Evolutionary conservation across 2,329 filamentous ascomycete species (phyloP), one percentile per base, ranked within the genome.

Genomic region (Paecilomyces variotii): DNA sequence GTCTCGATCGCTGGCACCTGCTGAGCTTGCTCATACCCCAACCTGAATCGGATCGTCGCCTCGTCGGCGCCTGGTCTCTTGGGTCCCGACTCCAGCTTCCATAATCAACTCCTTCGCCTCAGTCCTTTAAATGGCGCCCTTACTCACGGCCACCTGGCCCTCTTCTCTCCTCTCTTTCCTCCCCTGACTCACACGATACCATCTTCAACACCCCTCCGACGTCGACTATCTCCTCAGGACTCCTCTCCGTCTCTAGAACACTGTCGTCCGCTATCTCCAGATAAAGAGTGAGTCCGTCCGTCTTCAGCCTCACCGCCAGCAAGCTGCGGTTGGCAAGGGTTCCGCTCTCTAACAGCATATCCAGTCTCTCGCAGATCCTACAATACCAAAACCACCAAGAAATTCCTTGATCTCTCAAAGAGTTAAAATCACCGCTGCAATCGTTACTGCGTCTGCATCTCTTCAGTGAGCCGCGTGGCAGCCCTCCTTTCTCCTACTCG

Each of bases 31-130:
- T 24, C 50, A 19, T 32, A 30, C 49, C 45, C 45, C 55, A 55
- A 53, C 57, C 19, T 56, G 49, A 39, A 53, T 57, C 56, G 58
- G 60, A 62, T 62, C 58, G 58, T 55, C 60, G 58, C 56, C 56
- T 60, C 54, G 54, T 59, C 57, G 51, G 59, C 45, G 57, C 35
- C 56, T 30, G 28, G 49, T 52, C 34, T 56, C 59, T 59, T 57
- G 57, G 56, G 59, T 58, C 59, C 59, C 52, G 52, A 28, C 12
- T 53, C 50, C 49, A 54, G 35, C 55, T 55, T 56, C 54, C 39
- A 45, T 45, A 45, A 45, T 45, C 39, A 45, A 19, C 49, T 54
- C 56, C 58, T 56, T 57, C 49, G 51, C 53, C 52, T 51, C 52
- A 61, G 57, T 59, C 54, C 53, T 26, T 53, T 57, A 56, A 58